Conservation (phyloP, 495 filamentous ascomycete genomes). For the Hypoxylon intermedium region DNA sequence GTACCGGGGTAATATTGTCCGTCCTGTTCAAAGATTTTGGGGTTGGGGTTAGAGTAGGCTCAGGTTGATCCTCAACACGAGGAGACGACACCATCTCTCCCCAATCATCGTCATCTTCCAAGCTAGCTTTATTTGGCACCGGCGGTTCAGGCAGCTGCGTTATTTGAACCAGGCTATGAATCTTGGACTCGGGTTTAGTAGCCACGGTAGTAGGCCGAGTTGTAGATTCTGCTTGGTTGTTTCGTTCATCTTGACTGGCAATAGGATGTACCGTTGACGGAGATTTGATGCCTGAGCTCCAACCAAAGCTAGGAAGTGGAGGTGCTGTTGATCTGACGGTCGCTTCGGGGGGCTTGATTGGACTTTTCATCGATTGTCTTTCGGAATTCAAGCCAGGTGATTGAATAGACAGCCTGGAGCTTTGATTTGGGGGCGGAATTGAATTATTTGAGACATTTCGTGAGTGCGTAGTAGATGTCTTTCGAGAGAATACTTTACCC, state of each 20-base stretch:
- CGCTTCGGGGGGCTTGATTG: constrained; percentile 16
- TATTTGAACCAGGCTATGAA: neutral
- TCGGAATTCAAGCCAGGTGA: constrained; percentile 2
- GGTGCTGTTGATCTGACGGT: neutral
- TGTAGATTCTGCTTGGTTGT: neutral
- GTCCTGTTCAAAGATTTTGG: neutral
- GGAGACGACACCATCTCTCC: constrained; percentile 64
- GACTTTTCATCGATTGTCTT: constrained; percentile 21
- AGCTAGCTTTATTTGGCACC: neutral
- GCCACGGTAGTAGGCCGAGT: neutral
- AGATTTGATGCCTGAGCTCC: constrained; percentile 19
- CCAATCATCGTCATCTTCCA: constrained; percentile 59
- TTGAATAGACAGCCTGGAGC: neutral
- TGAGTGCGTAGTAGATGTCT: constrained; percentile 19
- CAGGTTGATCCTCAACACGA: constrained; percentile 22
- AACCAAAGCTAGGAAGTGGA: constrained; percentile 28
- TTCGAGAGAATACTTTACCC: constrained; percentile 52
- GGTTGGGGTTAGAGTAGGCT: neutral
- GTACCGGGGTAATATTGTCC: neutral
- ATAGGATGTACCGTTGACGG: constrained; percentile 1
- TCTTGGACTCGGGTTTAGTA: neutral
- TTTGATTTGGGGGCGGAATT: constrained; percentile 8
- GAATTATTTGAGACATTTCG: constrained; percentile 35
- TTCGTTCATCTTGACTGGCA: neutral
- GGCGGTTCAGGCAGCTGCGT: too few relatives aligned